A percentile compares a stretch with the other conserved stretches of the same genome.
Conservation (phyloP, 768 basidiomycete species). For the Saitozyma sp. region DNA sequence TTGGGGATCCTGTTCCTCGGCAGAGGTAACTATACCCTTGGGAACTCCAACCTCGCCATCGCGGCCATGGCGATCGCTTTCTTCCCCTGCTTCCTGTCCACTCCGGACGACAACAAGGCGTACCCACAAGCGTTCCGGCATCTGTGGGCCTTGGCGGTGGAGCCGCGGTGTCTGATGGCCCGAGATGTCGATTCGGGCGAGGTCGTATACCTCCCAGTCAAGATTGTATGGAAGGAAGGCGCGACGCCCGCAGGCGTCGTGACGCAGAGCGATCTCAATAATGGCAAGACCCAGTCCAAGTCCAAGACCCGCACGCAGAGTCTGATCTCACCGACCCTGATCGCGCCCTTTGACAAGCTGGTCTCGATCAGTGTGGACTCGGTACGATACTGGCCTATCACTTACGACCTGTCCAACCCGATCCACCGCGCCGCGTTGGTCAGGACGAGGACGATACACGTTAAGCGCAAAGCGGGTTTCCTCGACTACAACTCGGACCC, state of each 20-base stretch:
- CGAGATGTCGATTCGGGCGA: constrained; percentile 89
- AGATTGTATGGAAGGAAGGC: constrained; percentile 67
- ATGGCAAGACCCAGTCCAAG: too few species aligned
- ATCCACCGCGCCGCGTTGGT: constrained; percentile 70
- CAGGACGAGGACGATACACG: constrained; percentile 77
- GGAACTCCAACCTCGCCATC: constrained; percentile 86
- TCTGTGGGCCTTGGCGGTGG: constrained; percentile 92
- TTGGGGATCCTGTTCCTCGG: constrained; percentile 91
- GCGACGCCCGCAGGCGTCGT: background rate
- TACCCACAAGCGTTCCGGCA: constrained; percentile 92
- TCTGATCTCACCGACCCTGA: constrained; percentile 86
- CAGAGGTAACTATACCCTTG: constrained; percentile 85
- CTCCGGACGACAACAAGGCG: constrained; percentile 80
- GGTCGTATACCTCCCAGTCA: constrained; percentile 88
- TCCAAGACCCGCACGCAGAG: constrained; percentile 62
- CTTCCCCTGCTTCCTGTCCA: constrained; percentile 80
- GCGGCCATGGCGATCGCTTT: constrained; percentile 86
- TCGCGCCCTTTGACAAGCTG: constrained; percentile 81
- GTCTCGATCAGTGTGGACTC: constrained; percentile 84
- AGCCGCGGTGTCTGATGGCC: constrained; percentile 87
- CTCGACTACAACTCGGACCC: constrained; percentile 93
- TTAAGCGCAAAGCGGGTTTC: constrained; percentile 89
- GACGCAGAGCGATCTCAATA: background rate
- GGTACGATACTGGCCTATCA: constrained; percentile 92
- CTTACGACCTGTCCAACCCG: constrained; percentile 71